Conservation (phyloP, 2,329 filamentous ascomycete genomes). For the Diaporthe vexans region DNA sequence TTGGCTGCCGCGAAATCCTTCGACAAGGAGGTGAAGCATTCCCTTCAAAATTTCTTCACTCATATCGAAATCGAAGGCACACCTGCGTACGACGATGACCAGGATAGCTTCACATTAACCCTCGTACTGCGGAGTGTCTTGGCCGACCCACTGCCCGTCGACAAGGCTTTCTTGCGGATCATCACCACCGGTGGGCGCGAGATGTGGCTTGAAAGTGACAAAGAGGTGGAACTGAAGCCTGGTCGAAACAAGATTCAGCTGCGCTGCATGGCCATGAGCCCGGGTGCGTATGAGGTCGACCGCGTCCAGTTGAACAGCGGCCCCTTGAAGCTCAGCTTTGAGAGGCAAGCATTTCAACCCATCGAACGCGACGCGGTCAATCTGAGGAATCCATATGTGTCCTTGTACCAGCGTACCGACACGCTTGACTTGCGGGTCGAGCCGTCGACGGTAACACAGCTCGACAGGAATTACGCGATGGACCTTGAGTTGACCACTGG, state of each 20-base stretch:
- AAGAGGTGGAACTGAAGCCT: constrained; percentile 63
- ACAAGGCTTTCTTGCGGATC: constrained; percentile 75
- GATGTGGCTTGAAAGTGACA: constrained; percentile 52
- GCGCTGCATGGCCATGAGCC: constrained; percentile 68
- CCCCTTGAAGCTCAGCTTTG: constrained; percentile 76
- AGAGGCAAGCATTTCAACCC: constrained; percentile 68
- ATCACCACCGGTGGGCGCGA: constrained; percentile 74
- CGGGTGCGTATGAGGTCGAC: constrained; percentile 82
- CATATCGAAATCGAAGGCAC: constrained; percentile 76
- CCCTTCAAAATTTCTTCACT: constrained; percentile 81
- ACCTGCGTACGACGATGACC: constrained; percentile 77
- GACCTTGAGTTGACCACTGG: constrained; percentile 81
- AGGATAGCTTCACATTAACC: constrained; percentile 81
- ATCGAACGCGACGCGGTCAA: constrained; percentile 62
- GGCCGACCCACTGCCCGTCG: constrained; percentile 76
- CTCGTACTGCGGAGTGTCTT: constrained; percentile 80
- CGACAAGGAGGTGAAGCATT: constrained; percentile 73
- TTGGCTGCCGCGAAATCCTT: constrained; percentile 60
- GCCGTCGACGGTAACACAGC: constrained; percentile 78
- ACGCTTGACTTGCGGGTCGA: constrained; percentile 78
- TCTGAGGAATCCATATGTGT: constrained; percentile 72
- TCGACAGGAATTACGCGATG: constrained; percentile 83
- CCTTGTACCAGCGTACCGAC: constrained; percentile 79
- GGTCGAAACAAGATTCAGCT: constrained; percentile 65
- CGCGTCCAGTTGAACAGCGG: constrained; percentile 75